phyloP scores from a whole-genome alignment of 2,329 filamentous ascomycete species.

The Rhytidhysteron rufulum region DNA sequence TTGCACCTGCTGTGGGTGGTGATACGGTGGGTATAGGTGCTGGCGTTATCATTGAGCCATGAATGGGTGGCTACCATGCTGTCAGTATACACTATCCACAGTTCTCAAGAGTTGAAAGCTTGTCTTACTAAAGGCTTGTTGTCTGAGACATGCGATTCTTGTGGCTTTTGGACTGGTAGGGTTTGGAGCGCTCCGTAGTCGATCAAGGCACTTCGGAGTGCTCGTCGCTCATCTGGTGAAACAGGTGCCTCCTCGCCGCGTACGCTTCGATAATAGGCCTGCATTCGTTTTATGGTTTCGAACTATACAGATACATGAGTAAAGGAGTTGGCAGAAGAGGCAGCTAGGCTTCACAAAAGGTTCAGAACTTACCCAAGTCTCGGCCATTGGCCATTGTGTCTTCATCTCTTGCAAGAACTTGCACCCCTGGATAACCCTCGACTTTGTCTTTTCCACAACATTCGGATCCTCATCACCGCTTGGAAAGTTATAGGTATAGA shows the following conservation, averaged over 20 bases:
- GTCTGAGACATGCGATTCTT: slow-evolving; percentile 13
- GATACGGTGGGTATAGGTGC: slow-evolving; percentile 4
- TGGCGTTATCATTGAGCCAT: too few species aligned
- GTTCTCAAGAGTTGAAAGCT: too few species aligned
- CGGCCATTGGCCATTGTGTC: slow-evolving; percentile 39
- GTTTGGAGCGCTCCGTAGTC: slow-evolving; percentile 39
- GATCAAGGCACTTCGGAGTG: slow-evolving; percentile 35
- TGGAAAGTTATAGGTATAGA: slow-evolving; percentile 38
- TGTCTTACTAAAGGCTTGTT: too few species aligned
- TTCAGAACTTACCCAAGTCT: slow-evolving; percentile 31
- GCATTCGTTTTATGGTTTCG: slow-evolving; percentile 41
- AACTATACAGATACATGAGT: slow-evolving; percentile 17
- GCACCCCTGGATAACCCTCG: slow-evolving; percentile 33
- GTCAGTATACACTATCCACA: too few species aligned
- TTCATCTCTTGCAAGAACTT: slow-evolving; percentile 39
- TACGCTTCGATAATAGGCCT: slow-evolving; percentile 36
- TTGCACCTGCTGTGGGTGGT: slow-evolving; percentile 17
- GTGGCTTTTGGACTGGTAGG: slow-evolving; percentile 33
- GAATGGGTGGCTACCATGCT: too few species aligned
- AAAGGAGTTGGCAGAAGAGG: too few species aligned
- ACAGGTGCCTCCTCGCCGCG: slow-evolving; percentile 31
- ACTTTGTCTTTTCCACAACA: slow-evolving; percentile 27
- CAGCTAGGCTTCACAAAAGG: too few species aligned
- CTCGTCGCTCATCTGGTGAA: slow-evolving; percentile 35
- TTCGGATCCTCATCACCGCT: slow-evolving; percentile 33